These are phyloP conservation scores for Taphrina flavorubra DNA, from an alignment of 1,139 yeast genomes.

Conservation along the genomic window DNA sequence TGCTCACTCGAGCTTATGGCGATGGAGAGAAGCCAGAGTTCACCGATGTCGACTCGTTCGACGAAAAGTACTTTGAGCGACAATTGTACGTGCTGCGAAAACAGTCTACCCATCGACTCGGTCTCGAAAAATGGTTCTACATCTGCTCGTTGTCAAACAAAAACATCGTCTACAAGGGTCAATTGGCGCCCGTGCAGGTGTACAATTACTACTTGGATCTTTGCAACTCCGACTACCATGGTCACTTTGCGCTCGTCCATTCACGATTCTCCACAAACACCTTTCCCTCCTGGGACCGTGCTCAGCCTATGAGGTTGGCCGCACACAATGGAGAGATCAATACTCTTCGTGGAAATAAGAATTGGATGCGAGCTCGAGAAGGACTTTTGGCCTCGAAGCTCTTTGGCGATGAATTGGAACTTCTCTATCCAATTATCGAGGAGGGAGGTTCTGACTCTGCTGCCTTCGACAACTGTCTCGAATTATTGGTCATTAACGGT, in stretches of 20 bases:
- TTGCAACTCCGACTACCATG: slow-evolving; percentile 88
- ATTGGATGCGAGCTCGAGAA: slow-evolving; percentile 99
- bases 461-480: slow-evolving; percentile 94
- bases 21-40: slow-evolving; percentile 50
- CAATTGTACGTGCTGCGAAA: slow-evolving; percentile 85
- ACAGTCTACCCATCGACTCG: slow-evolving; percentile 87
- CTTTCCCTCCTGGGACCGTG: slow-evolving; percentile 99
- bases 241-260: slow-evolving; percentile 94
- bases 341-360: slow-evolving; percentile 94
- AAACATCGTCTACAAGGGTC: slow-evolving; percentile 96
- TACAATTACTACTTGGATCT: slow-evolving; percentile 93
- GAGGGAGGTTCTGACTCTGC: slow-evolving; percentile 99
- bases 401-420: slow-evolving; percentile 90
- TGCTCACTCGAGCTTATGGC: slow-evolving; percentile 62
- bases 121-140: slow-evolving; percentile 96
- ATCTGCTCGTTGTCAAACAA: slow-evolving; percentile 88
- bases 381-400: slow-evolving; percentile 89
- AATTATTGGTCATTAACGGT: slow-evolving; percentile 87
- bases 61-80: slow-evolving; percentile 73
- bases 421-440: slow-evolving; percentile 90
- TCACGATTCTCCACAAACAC: slow-evolving; percentile 98
- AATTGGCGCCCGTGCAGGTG: slow-evolving; percentile 94
- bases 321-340: slow-evolving; percentile 99
- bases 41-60: slow-evolving; percentile 58
- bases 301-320: slow-evolving; percentile 96